phyloP scores from a whole-genome alignment of 768 basidiomycete genomes.

The Termitomyces sp. region DNA sequence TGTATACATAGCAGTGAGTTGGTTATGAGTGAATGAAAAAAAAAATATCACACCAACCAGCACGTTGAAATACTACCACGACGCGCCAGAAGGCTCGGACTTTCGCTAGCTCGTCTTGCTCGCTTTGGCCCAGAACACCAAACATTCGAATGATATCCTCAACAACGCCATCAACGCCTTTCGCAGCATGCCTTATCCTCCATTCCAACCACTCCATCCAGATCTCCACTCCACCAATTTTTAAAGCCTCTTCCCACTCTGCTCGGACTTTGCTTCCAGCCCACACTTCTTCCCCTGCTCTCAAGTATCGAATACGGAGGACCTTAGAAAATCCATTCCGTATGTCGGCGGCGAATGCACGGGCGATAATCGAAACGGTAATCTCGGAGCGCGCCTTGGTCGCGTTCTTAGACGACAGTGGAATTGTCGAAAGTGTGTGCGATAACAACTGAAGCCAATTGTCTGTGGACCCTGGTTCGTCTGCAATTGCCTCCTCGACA shows the following conservation, averaged over 20 bases:
- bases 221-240: slow-evolving; percentile 49
- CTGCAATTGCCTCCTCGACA: slow-evolving; percentile 53
- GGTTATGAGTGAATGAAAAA: slow-evolving; percentile 5
- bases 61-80: slow-evolving; percentile 56
- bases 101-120: slow-evolving; percentile 47
- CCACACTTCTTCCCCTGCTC: slow-evolving; percentile 75
- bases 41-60: slow-evolving; percentile 44
- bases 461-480: slow-evolving; percentile 48
- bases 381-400: slow-evolving; percentile 68
- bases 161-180: slow-evolving; percentile 51
- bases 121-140: slow-evolving; percentile 34
- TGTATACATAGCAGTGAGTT: slow-evolving; percentile 26
- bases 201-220: slow-evolving; percentile 84
- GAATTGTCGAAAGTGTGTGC: slow-evolving; percentile 60
- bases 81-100: slow-evolving; percentile 72
- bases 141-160: slow-evolving; percentile 49
- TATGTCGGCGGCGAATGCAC: slow-evolving; percentile 58
- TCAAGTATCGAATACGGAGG: slow-evolving; percentile 63
- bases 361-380: slow-evolving; percentile 59
- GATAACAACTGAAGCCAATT: slow-evolving; percentile 66
- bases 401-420: slow-evolving; percentile 65
- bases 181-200: slow-evolving; percentile 48
- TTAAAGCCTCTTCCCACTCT: slow-evolving; percentile 73
- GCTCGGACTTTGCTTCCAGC: slow-evolving; percentile 44
- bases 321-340: slow-evolving; percentile 44